Percentiles rank a stretch among this genome's conserved stretches.
These are phyloP conservation scores for Aspergillus phoenicis DNA, from an alignment of 2,329 filamentous ascomycete genomes.

Conservation along the genomic window DNA sequence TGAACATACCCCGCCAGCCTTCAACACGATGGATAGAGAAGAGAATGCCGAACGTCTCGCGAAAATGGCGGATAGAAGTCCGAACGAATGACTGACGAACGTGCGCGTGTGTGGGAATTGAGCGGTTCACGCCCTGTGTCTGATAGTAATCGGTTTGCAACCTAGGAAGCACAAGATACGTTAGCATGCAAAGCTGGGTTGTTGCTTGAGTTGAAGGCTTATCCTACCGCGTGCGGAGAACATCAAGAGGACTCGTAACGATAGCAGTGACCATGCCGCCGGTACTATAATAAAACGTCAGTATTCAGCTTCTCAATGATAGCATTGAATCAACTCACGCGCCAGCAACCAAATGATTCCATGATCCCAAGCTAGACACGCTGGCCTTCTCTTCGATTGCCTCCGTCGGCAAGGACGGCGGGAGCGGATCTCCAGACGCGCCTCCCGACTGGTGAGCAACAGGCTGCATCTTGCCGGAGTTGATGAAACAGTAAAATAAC, in stretches of 20 bases:
- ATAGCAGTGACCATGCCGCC: conserved; percentile 88
- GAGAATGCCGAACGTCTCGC: conserved; percentile 40
- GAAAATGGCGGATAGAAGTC: conserved; percentile 60
- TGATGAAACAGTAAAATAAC: no score
- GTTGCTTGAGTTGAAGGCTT: neutral
- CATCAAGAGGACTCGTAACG: conserved; percentile 91
- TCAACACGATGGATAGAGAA: conserved; percentile 40
- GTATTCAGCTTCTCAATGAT: conserved; percentile 6
- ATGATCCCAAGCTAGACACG: conserved; percentile 22
- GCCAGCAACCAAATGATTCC: conserved; percentile 37
- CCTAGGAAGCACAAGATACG: neutral
- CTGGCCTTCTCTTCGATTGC: neutral
- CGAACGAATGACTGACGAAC: conserved; percentile 54
- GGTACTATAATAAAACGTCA: conserved; percentile 20
- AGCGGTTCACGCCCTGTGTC: conserved; percentile 59
- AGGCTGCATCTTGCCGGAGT: conserved; percentile 13
- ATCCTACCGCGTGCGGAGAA: conserved; percentile 81
- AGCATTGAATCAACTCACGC: conserved; percentile 30
- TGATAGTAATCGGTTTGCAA: conserved; percentile 95
- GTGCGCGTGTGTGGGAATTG: conserved; percentile 53
- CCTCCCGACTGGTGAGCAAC: conserved; percentile 10
- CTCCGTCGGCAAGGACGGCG: conserved; percentile 15
- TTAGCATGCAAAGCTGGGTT: neutral
- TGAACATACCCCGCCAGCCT: conserved; percentile 42
- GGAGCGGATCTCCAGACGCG: conserved; percentile 11